A percentile compares a stretch with the other conserved stretches of the same genome.
phyloP scores from a whole-genome alignment of 768 basidiomycete species.

The Amanita fuliginea region DNA sequence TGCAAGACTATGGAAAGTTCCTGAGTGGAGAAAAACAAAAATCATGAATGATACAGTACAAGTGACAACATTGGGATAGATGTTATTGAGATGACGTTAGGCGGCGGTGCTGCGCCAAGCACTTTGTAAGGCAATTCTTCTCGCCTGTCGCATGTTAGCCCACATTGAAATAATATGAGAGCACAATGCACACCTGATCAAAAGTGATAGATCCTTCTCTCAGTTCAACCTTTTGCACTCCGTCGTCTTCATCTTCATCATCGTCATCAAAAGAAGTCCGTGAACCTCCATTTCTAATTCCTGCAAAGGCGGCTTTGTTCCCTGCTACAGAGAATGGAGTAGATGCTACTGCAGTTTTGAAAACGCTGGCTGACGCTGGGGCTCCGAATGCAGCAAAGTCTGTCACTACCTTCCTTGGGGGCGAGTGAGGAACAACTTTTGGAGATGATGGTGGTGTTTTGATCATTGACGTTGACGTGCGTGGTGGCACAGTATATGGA shows the following conservation, averaged over 20 bases:
- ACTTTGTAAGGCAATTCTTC: slow-evolving; percentile 81
- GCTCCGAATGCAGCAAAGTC: slow-evolving; percentile 85
- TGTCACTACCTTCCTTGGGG: slow-evolving; percentile 78
- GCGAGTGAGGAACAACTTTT: slow-evolving; percentile 33
- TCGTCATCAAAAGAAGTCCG: slow-evolving; percentile 35
- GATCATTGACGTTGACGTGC: slow-evolving; percentile 24
- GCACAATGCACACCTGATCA: slow-evolving; percentile 57
- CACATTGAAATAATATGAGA: neutral
- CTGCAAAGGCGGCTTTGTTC: slow-evolving; percentile 78
- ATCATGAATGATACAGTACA: slow-evolving; percentile 9
- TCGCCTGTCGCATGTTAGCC: slow-evolving; percentile 35
- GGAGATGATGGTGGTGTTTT: slow-evolving; percentile 34
- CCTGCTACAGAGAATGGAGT: slow-evolving; percentile 73
- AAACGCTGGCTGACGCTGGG: slow-evolving; percentile 64
- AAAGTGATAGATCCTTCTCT: slow-evolving; percentile 80
- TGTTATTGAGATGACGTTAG: slow-evolving; percentile 22
- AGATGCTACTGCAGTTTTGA: slow-evolving; percentile 73
- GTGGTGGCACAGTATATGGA: slow-evolving; percentile 29
- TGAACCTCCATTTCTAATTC: slow-evolving; percentile 39
- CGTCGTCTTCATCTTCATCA: slow-evolving; percentile 67
- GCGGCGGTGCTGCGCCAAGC: slow-evolving; percentile 66
- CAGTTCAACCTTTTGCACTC: slow-evolving; percentile 65
- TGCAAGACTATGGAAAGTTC: neutral
- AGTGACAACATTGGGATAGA: slow-evolving; percentile 6
- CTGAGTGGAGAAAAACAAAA: neutral